A percentile compares a stretch with the other conserved stretches of the same genome.
These are phyloP conservation scores for Diplodia scrobiculata DNA, from an alignment of 2,329 filamentous ascomycete genomes.

Conservation along the genomic window DNA sequence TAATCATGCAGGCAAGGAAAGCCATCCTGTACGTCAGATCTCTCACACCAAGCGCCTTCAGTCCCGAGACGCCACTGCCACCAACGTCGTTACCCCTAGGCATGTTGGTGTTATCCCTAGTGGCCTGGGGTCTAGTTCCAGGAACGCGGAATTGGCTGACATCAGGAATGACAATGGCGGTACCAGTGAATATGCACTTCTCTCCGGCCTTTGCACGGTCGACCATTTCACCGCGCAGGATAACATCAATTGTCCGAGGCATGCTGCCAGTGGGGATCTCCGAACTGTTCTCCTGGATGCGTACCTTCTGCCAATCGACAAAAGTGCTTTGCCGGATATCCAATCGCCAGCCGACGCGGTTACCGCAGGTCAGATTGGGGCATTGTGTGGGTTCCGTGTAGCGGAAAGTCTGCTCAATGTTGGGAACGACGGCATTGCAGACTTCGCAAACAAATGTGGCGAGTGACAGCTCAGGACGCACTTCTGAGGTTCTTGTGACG, in stretches of 20 bases:
- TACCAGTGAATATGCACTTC: slow-evolving; percentile 97
- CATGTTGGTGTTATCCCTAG: slow-evolving; percentile 76
- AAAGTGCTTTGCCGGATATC: slow-evolving; percentile 97
- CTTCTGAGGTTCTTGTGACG: slow-evolving; percentile 94
- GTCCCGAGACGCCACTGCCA: slow-evolving; percentile 79
- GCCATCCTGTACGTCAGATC: slow-evolving; percentile 94
- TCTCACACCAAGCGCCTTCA: slow-evolving; percentile 90
- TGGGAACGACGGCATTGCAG: slow-evolving; percentile 80
- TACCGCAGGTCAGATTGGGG: slow-evolving; percentile 82
- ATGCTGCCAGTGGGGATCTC: slow-evolving; percentile 98
- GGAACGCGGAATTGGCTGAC: slow-evolving; percentile 92
- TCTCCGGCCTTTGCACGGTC: slow-evolving; percentile 96
- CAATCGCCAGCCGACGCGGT: slow-evolving; percentile 90
- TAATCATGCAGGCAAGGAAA: slow-evolving; percentile 97
- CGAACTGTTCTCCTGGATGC: slow-evolving; percentile 96
- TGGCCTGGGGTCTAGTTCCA: slow-evolving; percentile 77
- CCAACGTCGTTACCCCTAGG: slow-evolving; percentile 76
- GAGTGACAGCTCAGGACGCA: slow-evolving; percentile 86
- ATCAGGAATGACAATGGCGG: slow-evolving; percentile 93
- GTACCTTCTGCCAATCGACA: slow-evolving; percentile 98
- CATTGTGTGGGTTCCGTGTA: slow-evolving; percentile 97
- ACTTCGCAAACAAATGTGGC: slow-evolving; percentile 90
- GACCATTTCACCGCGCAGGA: slow-evolving; percentile 93
- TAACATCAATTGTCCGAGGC: slow-evolving; percentile 97
- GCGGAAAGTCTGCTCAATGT: slow-evolving; percentile 95